Base-by-base conservation (phyloP, 1,139 yeast species). In the Scheffersomyces parashehatae region DNA sequence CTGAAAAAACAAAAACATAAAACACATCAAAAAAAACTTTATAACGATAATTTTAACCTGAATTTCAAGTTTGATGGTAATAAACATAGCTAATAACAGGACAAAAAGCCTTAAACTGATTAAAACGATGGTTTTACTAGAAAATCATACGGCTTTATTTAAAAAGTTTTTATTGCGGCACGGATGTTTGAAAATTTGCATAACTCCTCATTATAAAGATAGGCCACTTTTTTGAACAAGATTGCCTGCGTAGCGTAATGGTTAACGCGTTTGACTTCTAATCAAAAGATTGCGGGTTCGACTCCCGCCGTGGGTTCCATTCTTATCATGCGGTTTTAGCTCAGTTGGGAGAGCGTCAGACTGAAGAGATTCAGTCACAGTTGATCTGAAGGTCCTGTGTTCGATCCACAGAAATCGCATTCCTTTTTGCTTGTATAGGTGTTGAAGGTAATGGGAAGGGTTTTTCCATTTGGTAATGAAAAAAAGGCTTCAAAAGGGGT, bases 261-360 rank as follows among this genome's bases (percentile, higher is more conserved):
- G 50, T 47, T 47, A 47, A 47, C 50, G 50, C 50, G 50, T 47
- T 47, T 47, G 50, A 47, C 50, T 47, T 47, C 50, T 47, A 47
- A 47, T 47, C 50, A 47, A 47, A 47, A 47, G 50, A 47, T 47
- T 47, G 48, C 50, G 50, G 48, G 50, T 47, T 47, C 50, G 50
- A 47, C 50, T 47, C 50, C 48, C 50, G 50, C 48, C 50, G 46
- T 47, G 50, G 50, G 51, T 47, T 47, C 32, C 5, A 36, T 43
- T 42, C 39, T 44, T 37, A n/a, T 5, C 15, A 36, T 31, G 67
- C 67, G 73, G 73, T 60, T 72, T 73, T 73, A 73, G 88, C 89
- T 83, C 89, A 83, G 87, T 81, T 79, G 88, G 89, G 88, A 83
- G 88, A 83, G 89, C 89, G 88, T 80, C 85, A 82, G 88, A 83